These are phyloP conservation scores for Tulasnella sp. DNA, from an alignment of 768 basidiomycete genomes.

Conservation along the genomic window DNA sequence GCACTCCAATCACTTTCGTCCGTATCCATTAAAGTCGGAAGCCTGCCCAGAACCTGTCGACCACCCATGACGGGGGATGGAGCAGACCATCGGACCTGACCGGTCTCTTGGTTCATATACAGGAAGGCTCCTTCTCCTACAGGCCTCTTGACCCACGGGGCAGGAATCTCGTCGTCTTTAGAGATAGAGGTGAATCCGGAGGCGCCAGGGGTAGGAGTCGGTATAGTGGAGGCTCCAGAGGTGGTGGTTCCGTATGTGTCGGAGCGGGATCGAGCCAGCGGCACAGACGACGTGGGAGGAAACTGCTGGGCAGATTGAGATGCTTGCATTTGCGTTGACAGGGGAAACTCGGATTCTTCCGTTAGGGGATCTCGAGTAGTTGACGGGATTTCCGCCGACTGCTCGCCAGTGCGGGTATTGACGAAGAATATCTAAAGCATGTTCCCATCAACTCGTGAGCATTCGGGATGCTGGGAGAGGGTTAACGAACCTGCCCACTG, in stretches of 20 bases:
- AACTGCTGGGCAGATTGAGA: neutral
- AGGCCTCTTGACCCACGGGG: conserved; percentile 71
- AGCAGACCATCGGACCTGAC: conserved; percentile 53
- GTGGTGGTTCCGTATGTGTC: conserved; percentile 10
- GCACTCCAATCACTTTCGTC: conserved; percentile 15
- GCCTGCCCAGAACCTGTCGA: neutral
- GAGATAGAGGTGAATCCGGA: neutral
- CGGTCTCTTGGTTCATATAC: conserved; percentile 61
- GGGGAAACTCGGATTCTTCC: neutral
- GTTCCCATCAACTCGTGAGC: neutral
- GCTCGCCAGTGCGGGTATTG: conserved; percentile 48
- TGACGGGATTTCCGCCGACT: conserved; percentile 11
- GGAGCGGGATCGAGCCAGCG: conserved; percentile 5
- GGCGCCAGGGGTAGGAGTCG: neutral
- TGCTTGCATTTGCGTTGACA: neutral
- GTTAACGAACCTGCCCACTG: conserved; percentile 60
- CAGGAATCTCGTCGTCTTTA: conserved; percentile 31
- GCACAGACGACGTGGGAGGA: neutral
- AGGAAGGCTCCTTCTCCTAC: conserved; percentile 78
- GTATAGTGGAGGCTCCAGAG: neutral
- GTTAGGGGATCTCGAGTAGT: neutral
- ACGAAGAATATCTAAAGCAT: conserved; percentile 74
- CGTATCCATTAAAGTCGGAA: conserved; percentile 1
- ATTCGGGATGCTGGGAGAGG: neutral
- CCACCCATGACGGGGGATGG: conserved; percentile 27